Percentiles rank a stretch among this genome's conserved stretches.
Evolutionary conservation across 208 protist species (phyloP).

Genomic region (Leishmania turanica): DNA sequence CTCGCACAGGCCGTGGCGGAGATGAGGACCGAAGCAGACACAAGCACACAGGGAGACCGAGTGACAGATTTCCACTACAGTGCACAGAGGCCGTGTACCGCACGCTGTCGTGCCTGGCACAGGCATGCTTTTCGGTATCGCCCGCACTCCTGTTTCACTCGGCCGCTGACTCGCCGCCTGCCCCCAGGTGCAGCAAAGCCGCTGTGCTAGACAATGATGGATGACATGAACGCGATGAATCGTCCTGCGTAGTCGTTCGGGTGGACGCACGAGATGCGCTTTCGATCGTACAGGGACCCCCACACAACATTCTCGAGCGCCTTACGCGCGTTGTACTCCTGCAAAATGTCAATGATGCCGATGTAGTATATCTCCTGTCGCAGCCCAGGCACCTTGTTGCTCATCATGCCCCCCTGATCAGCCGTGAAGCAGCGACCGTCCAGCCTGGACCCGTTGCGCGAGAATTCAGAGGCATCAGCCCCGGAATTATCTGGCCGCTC

Average conservation of each 20-base stretch:
- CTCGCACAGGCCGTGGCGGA: neutral
- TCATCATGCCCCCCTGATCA: conserved; percentile 84
- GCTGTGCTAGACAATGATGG: conserved; percentile 72
- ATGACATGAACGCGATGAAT: conserved; percentile 91
- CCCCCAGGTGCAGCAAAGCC: neutral
- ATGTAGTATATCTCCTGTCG: conserved; percentile 91
- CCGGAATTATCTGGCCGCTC: conserved; percentile 9
- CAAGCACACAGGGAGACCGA: neutral
- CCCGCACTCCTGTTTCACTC: too few species aligned
- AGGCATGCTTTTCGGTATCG: neutral
- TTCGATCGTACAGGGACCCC: conserved; percentile 61
- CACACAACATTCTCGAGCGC: conserved; percentile 68
- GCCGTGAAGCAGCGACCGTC: conserved; percentile 81
- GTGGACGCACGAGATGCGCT: conserved; percentile 87
- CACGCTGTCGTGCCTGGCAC: neutral
- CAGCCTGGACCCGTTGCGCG: conserved; percentile 11
- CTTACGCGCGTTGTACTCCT: conserved; percentile 90
- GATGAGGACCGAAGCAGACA: neutral
- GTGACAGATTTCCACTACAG: neutral
- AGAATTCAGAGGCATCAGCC: neutral
- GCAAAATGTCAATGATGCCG: conserved; percentile 95
- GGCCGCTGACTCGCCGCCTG: too few species aligned
- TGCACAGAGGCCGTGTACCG: neutral
- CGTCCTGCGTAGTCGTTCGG: conserved; percentile 84
- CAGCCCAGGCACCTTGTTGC: conserved; percentile 58